Evolutionary conservation across 2,329 filamentous ascomycete genomes (phyloP), one percentile per base, ranked within the genome.

Genomic region (Hypoxylon rubiginosum): DNA sequence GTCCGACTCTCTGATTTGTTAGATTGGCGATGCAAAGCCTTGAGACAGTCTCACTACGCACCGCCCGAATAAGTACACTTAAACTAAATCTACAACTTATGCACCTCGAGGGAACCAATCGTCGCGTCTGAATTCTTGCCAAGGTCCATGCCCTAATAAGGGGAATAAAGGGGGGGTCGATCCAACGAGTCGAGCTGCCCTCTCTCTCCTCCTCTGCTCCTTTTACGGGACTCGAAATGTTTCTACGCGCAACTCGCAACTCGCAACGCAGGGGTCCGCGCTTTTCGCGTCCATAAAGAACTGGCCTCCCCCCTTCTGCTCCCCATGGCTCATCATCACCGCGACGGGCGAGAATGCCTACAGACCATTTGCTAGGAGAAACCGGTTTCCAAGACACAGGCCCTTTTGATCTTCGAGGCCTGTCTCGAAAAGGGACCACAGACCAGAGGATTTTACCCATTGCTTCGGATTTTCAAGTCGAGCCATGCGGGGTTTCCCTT

Each of bases 191-290:
- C 67, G 52, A 43, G 60, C 50, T 30, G 52, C 64, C 50, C 58
- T 50, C 39, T 1, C 19, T 19, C 39, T 17, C 49, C 59, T 48
- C 56, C 41, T n/a, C n/a, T n/a, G n/a, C n/a, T n/a, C n/a, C n/a
- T n/a, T 34, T 63, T 58, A 64, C 69, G 68, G 65, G 54, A 69
- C 62, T 60, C 50, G 58, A 63, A 63, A 41, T 61, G 68, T 75
- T 74, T 74, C 73, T 64, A 73, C 74, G 73, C n/a, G n/a, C n/a
- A n/a, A n/a, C n/a, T n/a, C 74, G 74, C 74, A 66, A 71, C 71
- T 63, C 36, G 63, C 58, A 66, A 19, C 57, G 62, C 69, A 72
- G 64, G 71, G 71, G 69, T 61, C 65, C 60, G 64, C 66, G 58
- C 58, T 68, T 71, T 69, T 73, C 74, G 74, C 74, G 73, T 75